Evolutionary conservation across 179 eudicot species (phyloP), one percentile per base, ranked within the genome.

Genomic region (Carnegiea gigantea): DNA sequence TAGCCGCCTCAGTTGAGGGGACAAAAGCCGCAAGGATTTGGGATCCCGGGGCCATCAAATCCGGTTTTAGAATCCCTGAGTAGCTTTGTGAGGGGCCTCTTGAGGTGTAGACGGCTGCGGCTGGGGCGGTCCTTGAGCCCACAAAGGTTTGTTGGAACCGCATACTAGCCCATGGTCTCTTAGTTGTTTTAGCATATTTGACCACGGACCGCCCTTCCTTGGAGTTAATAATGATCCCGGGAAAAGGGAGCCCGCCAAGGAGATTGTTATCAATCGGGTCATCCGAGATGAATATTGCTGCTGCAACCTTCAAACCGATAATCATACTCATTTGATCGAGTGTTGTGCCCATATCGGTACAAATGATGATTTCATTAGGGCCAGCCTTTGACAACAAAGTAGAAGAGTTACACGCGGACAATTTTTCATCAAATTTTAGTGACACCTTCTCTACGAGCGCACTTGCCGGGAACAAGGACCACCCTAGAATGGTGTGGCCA

Each of bases 61-160:
- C 96, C 0, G 96, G 96, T 70, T 92, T 92, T 9, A 90, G 57
- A 26, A 92, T 79, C 1, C 73, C 65, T 0, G 88, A 91, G 46
- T 85, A 89, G 54, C 88, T 86, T 38, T 5, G 84, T 4, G 93
- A 84, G 3, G 98, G 96, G 15, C 98, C 98, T 79, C 98, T 87
- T 13, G 98, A 90, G 87, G 90, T 88, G 79, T 88, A 93, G 57
- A 85, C 78, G 3, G 96, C 83, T 17, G 86, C 88, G 44, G 44
- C 80, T 17, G 94, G 98, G 10, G 96, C 90, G 18, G 86, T 83
- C 70, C 75, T 86, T 20, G 83, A 75, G 0, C 90, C 90, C 3
- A 90, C 44, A 26, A 84, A 77, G 1, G 94, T 89, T 23, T 86
- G 85, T 14, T 86, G 87, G 53, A 91, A 92, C 38, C 81, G 53